Evolutionary conservation across 441 rosid species (phyloP).

Genomic region (Corymbia citriodora): DNA sequence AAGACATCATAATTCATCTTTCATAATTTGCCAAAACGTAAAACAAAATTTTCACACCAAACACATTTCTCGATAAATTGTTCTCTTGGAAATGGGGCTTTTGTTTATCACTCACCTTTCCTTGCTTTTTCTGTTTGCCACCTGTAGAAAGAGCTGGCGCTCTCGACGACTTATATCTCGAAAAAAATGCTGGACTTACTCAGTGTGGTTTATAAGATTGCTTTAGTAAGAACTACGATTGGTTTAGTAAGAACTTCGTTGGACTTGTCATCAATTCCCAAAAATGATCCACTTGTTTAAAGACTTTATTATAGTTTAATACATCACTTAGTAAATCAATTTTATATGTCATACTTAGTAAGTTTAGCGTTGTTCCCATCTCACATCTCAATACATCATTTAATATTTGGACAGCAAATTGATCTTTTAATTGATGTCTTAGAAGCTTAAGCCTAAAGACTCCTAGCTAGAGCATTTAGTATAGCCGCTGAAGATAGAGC

Average conservation of each 20-base stretch:
- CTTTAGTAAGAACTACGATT: not conserved
- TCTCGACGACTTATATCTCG: fast-evolving
- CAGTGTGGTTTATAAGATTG: not conserved
- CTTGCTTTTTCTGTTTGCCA: not conserved
- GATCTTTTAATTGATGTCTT: not conserved
- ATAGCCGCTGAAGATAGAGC: not conserved
- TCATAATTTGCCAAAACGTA: not conserved
- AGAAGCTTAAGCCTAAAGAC: not conserved
- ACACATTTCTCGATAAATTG: not conserved
- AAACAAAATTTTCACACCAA: not conserved
- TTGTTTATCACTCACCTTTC: not conserved
- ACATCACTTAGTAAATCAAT: not conserved
- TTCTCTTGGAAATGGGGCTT: not conserved
- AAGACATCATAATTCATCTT: not conserved
- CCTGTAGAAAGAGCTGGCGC: not conserved
- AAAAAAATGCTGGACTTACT: not conserved
- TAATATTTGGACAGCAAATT: not conserved
- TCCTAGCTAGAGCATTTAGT: not conserved
- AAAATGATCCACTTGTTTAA: not conserved
- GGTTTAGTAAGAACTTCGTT: not conserved
- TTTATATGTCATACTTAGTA: not conserved
- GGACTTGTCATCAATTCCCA: not conserved
- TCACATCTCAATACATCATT: not conserved
- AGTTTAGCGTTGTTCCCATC: not conserved
- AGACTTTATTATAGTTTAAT: not conserved